phyloP scores from a whole-genome alignment of 495 filamentous ascomycete species.

The Peziza echinospora region DNA sequence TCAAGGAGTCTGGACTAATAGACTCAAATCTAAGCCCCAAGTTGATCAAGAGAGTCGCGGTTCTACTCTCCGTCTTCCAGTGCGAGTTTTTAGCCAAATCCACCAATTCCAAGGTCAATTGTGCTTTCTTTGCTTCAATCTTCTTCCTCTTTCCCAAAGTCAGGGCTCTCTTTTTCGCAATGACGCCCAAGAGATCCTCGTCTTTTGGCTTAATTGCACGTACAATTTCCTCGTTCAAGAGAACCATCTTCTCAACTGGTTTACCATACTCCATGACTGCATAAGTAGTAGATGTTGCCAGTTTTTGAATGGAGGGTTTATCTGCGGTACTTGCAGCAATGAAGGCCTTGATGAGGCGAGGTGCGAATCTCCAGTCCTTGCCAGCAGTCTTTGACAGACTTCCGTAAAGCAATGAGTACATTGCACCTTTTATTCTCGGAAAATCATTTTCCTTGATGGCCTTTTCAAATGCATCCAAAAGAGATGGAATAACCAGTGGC shows the following conservation, averaged over 20 bases:
- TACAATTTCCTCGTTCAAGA: conserved; percentile 53
- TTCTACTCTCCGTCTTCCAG: conserved; percentile 86
- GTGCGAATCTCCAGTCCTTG: conserved; percentile 82
- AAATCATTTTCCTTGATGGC: conserved; percentile 68
- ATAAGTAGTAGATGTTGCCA: conserved; percentile 60
- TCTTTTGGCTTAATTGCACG: conserved; percentile 44
- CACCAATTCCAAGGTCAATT: conserved; percentile 59
- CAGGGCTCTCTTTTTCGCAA: conserved; percentile 42
- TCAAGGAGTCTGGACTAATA: conserved; percentile 55
- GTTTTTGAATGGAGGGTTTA: conserved; percentile 78
- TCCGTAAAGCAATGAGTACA: conserved; percentile 76
- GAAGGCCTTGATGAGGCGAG: conserved; percentile 63
- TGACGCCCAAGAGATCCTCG: conserved; percentile 40
- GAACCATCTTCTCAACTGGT: conserved; percentile 61
- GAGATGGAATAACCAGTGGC: conserved; percentile 65
- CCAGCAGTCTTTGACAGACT: conserved; percentile 72
- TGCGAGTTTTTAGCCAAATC: conserved; percentile 56
- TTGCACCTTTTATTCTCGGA: conserved; percentile 75
- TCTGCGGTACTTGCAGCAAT: conserved; percentile 77
- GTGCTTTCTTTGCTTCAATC: conserved; percentile 65
- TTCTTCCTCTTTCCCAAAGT: conserved; percentile 49
- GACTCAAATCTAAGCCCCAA: conserved; percentile 74
- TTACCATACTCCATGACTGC: conserved; percentile 82
- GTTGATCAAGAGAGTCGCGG: conserved; percentile 69
- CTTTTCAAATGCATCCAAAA: conserved; percentile 56